A percentile compares a stretch with the other conserved stretches of the same genome.
These are phyloP conservation scores for Microbotryum silenes-acaulis DNA, from an alignment of 1,284 basidiomycete genomes.

Conservation along the genomic window DNA sequence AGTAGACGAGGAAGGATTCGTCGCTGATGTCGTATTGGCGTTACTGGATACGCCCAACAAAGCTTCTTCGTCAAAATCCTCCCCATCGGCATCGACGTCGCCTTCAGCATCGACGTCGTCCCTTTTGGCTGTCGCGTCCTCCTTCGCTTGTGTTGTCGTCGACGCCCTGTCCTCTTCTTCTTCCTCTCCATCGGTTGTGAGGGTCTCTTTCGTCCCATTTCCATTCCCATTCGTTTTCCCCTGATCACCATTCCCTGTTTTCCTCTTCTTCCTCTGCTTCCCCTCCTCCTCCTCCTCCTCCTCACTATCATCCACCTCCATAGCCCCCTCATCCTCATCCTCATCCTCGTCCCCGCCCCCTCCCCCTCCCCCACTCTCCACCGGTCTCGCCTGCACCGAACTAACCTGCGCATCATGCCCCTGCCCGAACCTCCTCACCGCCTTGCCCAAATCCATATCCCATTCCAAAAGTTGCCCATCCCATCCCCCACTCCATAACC, in stretches of 20 bases:
- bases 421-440: conserved; percentile 60
- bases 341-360: not conserved
- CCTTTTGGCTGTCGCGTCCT: conserved; percentile 48
- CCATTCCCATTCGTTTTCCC: not conserved
- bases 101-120: conserved; percentile 48
- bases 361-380: conserved; percentile 37
- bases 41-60: too few relatives aligned
- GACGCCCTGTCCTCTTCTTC: conserved; percentile 16
- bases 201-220: conserved; percentile 12
- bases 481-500: conserved; percentile 87
- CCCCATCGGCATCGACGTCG: conserved; percentile 10
- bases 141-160: too few relatives aligned
- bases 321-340: too few relatives aligned
- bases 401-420: conserved; percentile 82
- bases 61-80: too few relatives aligned
- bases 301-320: too few relatives aligned
- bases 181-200: conserved; percentile 56
- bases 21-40: too few relatives aligned
- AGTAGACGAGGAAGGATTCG: too few relatives aligned
- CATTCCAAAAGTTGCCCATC: conserved; percentile 89
- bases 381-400: conserved; percentile 68
- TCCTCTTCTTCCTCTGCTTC: conserved; percentile 1
- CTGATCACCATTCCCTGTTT: too few relatives aligned
- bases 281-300: not conserved
- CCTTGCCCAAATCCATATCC: conserved; percentile 89